These are phyloP conservation scores for Penicillium simplicissimum DNA, from an alignment of 495 filamentous ascomycete species.

Conservation along the genomic window DNA sequence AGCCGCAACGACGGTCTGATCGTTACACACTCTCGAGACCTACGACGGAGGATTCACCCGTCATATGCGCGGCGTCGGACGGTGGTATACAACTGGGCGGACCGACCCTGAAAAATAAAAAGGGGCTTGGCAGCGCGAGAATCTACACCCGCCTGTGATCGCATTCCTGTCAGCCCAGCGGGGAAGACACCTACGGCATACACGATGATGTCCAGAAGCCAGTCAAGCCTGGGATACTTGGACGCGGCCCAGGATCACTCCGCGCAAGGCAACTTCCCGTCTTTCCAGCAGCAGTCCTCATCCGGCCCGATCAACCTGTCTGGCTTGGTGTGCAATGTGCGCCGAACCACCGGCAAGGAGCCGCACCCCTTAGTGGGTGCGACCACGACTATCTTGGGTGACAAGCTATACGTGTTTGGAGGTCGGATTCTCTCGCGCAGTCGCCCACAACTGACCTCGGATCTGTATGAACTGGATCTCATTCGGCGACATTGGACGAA, in stretches of 20 bases:
- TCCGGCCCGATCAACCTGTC: slow-evolving; percentile 67
- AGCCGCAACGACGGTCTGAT: too few relatives aligned
- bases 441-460: slow-evolving; percentile 78
- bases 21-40: slow-evolving; percentile 13
- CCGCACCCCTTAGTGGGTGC: slow-evolving; percentile 90
- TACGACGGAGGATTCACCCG: neutral
- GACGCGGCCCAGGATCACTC: slow-evolving; percentile 27
- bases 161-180: slow-evolving; percentile 2
- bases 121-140: slow-evolving; percentile 2
- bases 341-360: slow-evolving; percentile 85
- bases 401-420: slow-evolving; percentile 95
- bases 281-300: slow-evolving; percentile 33
- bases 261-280: slow-evolving; percentile 37
- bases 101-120: neutral
- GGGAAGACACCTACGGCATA: slow-evolving; percentile 6
- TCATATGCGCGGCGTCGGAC: slow-evolving; percentile 14
- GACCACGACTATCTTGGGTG: slow-evolving; percentile 90
- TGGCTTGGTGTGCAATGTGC: slow-evolving; percentile 90
- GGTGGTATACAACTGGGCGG: neutral
- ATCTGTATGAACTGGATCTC: slow-evolving; percentile 91
- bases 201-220: slow-evolving; percentile 49
- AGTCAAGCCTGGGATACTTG: slow-evolving; percentile 38
- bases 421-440: slow-evolving; percentile 83
- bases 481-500: slow-evolving; percentile 91
- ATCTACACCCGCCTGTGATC: neutral